These are phyloP conservation scores for Marchantia paleacea DNA, from an alignment of 225 moss, liverwort and hornwort species.

Conservation along the genomic window DNA sequence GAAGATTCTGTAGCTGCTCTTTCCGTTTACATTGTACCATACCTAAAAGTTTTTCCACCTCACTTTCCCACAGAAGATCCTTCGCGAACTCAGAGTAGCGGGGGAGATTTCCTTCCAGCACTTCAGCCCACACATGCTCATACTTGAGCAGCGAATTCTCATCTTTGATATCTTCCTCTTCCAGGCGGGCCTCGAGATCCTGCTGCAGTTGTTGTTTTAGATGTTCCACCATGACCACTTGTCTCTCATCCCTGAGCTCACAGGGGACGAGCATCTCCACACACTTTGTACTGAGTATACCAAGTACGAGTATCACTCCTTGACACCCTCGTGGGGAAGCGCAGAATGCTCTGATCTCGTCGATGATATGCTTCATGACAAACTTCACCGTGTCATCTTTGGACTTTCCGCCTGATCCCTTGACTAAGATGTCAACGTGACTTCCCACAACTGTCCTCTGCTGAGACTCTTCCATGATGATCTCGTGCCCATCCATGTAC, in stretches of 20 bases:
- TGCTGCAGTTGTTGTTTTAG: too few relatives aligned
- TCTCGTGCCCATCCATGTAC: neutral
- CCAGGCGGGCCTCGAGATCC: too few relatives aligned
- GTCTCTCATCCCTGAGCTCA: neutral
- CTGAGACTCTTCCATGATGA: neutral
- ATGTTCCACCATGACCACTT: too few relatives aligned
- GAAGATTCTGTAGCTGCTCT: too few relatives aligned
- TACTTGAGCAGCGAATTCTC: too few relatives aligned
- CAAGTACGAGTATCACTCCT: neutral
- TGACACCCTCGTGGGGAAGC: neutral
- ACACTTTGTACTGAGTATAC: neutral
- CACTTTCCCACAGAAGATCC: too few relatives aligned
- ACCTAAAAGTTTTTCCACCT: too few relatives aligned
- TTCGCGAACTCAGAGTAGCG: too few relatives aligned
- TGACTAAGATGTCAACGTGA: conserved; percentile 6
- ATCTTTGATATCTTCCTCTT: too few relatives aligned
- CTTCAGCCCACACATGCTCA: too few relatives aligned
- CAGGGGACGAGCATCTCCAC: neutral
- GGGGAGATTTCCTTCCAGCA: too few relatives aligned
- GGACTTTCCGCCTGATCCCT: neutral
- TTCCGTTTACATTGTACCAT: too few relatives aligned
- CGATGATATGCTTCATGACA: neutral
- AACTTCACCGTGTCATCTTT: neutral
- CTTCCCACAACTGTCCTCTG: neutral
- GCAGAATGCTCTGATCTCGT: neutral